A percentile compares a stretch with the other conserved stretches of the same genome.
phyloP scores from a whole-genome alignment of 805 yeast species.

The Yamadazyma sp. region DNA sequence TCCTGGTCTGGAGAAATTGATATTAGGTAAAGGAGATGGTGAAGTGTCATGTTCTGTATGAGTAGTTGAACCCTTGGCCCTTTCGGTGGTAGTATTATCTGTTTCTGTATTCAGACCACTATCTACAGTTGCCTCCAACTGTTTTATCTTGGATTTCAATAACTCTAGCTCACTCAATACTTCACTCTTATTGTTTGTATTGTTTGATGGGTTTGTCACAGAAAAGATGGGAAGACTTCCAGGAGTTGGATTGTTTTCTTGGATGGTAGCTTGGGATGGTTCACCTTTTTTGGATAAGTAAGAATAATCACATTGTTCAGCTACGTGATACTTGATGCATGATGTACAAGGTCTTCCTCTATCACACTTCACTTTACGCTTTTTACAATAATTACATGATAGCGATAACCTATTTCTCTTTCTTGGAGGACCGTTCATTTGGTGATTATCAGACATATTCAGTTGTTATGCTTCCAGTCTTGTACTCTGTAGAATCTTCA shows the following conservation, averaged over 20 bases:
- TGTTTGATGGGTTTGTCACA: neutral
- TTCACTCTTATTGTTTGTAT: neutral
- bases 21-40: neutral
- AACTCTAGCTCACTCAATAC: conserved; percentile 24
- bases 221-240: conserved; percentile 1
- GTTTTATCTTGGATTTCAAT: conserved; percentile 39
- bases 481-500: too few relatives aligned
- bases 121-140: conserved; percentile 35
- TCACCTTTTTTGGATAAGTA: neutral
- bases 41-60: too few relatives aligned
- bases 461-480: too few relatives aligned
- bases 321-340: conserved; percentile 38
- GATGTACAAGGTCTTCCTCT: conserved; percentile 41
- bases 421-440: conserved; percentile 4
- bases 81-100: too few relatives aligned
- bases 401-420: conserved; percentile 38
- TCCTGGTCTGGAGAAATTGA: neutral
- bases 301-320: conserved; percentile 36
- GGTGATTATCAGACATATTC: too few relatives aligned
- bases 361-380: conserved; percentile 43
- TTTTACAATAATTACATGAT: conserved; percentile 40
- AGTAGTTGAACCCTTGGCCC: neutral
- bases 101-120: neutral
- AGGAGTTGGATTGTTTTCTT: too few relatives aligned
- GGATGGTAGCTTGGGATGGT: neutral